Conservation (phyloP, 345 rosid genomes). For the Acer saccharum region DNA sequence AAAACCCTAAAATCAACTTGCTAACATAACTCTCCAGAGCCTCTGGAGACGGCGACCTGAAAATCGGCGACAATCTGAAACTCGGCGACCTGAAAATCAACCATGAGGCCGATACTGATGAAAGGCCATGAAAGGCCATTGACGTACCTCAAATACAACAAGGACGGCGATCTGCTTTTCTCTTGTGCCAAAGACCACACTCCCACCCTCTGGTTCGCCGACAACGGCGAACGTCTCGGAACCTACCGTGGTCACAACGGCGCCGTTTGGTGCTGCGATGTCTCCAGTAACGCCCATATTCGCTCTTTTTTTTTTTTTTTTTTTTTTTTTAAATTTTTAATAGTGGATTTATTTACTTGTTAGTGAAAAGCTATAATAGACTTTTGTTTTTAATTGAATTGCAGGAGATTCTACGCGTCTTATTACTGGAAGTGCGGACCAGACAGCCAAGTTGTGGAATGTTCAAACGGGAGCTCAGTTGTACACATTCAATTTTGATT, state of each 20-base stretch:
- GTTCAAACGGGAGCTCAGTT: constrained; percentile 71
- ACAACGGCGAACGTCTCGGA: constrained; percentile 92
- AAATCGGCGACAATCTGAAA: too few relatives aligned
- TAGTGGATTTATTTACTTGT: neutral
- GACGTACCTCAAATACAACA: constrained; percentile 85
- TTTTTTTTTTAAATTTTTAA: neutral
- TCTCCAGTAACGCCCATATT: constrained; percentile 52
- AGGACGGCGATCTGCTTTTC: constrained; percentile 90
- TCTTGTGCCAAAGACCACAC: constrained; percentile 96
- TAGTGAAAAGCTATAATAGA: neutral
- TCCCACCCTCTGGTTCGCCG: constrained; percentile 96
- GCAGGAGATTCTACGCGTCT: constrained; percentile 75
- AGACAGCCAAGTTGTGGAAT: constrained; percentile 87
- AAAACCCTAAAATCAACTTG: too few relatives aligned
- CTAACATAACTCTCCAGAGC: too few relatives aligned
- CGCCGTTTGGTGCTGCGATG: constrained; percentile 95
- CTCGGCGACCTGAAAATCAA: too few relatives aligned
- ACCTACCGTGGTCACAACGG: constrained; percentile 99
- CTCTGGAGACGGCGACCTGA: too few relatives aligned
- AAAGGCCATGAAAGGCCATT: constrained; percentile 98
- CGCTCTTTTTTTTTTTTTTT: neutral
- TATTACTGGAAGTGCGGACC: constrained; percentile 95
- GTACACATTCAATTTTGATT: constrained; percentile 68
- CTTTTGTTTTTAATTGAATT: neutral
- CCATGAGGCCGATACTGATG: constrained; percentile 90